A percentile compares a stretch with the other conserved stretches of the same genome.
Conservation (phyloP, 2,329 filamentous ascomycete genomes). For the Botrytis elliptica region DNA sequence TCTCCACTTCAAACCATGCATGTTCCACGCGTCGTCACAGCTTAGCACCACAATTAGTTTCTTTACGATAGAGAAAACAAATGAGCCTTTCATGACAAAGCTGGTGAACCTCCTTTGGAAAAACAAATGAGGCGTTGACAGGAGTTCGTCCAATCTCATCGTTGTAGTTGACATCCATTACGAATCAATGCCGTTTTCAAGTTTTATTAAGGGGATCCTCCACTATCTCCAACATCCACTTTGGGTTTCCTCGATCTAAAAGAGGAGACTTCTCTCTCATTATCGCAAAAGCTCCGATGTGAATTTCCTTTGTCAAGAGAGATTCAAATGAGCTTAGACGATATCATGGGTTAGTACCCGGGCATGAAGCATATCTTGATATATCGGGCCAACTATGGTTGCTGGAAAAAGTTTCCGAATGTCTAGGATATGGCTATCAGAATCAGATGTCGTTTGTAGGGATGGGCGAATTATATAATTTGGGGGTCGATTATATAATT, state of each 20-base stretch:
- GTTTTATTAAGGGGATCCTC: neutral
- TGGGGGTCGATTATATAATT: too few relatives aligned
- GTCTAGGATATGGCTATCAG: neutral
- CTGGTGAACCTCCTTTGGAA: neutral
- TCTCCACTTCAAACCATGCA: slow-evolving; percentile 11
- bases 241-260: neutral
- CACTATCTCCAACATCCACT: slow-evolving; percentile 1
- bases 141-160: neutral
- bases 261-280: neutral
- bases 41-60: neutral
- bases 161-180: neutral
- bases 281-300: neutral
- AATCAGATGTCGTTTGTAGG: neutral
- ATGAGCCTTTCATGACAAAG: neutral
- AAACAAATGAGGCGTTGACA: neutral
- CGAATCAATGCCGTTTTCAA: neutral
- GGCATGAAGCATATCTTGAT: neutral
- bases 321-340: too few relatives aligned
- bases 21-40: slow-evolving; percentile 2
- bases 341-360: neutral
- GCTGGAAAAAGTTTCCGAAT: neutral
- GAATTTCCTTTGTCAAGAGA: neutral
- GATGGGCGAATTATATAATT: too few relatives aligned
- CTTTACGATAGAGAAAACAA: neutral
- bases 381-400: neutral